Evolutionary conservation across 257 asterid species (phyloP).

Genomic region (Nicotiana paniculata): DNA sequence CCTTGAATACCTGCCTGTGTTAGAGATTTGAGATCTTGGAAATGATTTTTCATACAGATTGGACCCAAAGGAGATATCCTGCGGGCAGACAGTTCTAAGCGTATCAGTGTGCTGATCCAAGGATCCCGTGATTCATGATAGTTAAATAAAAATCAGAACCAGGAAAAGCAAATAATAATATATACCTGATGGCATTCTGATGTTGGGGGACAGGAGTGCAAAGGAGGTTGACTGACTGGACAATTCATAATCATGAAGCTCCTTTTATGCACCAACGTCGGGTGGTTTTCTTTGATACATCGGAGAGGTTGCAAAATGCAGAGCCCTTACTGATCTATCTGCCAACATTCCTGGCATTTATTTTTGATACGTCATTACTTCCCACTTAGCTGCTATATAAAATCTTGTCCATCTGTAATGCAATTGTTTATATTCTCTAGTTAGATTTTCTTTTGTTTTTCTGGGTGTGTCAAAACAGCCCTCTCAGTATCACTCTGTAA

Average conservation of each 20-base stretch:
- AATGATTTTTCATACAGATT: constrained; percentile 52
- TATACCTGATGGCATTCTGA: constrained; percentile 45
- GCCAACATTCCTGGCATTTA: neutral
- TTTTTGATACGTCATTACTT: neutral
- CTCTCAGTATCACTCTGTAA: neutral
- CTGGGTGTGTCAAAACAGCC: neutral
- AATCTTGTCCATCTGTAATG: neutral
- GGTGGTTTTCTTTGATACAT: neutral
- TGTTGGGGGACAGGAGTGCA: constrained; percentile 51
- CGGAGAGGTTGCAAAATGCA: neutral
- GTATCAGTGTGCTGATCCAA: constrained; percentile 54
- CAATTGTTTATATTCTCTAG: constrained; percentile 3
- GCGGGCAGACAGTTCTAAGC: constrained; percentile 68
- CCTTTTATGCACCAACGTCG: neutral
- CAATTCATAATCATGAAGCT: neutral
- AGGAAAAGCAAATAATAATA: constrained; percentile 25
- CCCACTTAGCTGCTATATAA: neutral
- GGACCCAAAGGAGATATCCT: constrained; percentile 60
- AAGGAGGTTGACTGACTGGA: constrained; percentile 44
- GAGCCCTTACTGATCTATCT: neutral
- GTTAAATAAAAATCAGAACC: constrained; percentile 27
- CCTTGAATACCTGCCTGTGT: constrained; percentile 16
- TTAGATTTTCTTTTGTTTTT: neutral
- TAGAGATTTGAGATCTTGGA: constrained; percentile 32
- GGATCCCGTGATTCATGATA: constrained; percentile 56